Conservation (phyloP, 768 basidiomycete genomes). For the Kwoniella pini region DNA sequence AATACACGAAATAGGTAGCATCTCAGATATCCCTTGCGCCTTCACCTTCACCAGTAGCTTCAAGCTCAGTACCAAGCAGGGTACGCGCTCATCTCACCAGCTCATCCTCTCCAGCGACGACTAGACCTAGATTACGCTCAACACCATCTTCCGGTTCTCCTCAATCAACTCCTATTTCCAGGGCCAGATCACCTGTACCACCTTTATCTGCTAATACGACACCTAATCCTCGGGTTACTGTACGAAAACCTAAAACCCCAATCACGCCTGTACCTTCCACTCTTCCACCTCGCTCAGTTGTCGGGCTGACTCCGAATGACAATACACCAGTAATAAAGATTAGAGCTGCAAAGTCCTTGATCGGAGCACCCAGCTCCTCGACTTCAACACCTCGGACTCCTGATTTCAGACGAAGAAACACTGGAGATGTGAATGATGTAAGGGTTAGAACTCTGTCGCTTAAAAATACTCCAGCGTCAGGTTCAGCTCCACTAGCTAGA, state of each 20-base stretch:
- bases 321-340: constrained; percentile 6
- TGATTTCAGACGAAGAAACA: constrained; percentile 3
- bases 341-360: constrained; percentile 7
- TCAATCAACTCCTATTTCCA: constrained; percentile 5
- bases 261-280: background rate
- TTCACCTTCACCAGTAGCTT: constrained; percentile 5
- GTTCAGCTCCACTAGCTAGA: constrained; percentile 2
- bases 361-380: background rate
- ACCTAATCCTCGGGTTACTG: background rate
- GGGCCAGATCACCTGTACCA: constrained; percentile 20
- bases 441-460: constrained; percentile 14
- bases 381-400: constrained; percentile 11
- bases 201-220: background rate
- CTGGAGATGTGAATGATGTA: background rate
- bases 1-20: background rate
- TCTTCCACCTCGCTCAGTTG: background rate
- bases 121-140: constrained; percentile 13
- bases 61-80: background rate
- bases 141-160: constrained; percentile 8
- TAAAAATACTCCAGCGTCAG: constrained; percentile 1
- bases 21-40: constrained; percentile 17
- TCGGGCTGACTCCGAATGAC: background rate
- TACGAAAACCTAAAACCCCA: constrained; percentile 2
- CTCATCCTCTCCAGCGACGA: background rate
- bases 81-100: constrained; percentile 9